Evolutionary conservation across 805 yeast species (phyloP).

Genomic region (Ogataea ramenticola): DNA sequence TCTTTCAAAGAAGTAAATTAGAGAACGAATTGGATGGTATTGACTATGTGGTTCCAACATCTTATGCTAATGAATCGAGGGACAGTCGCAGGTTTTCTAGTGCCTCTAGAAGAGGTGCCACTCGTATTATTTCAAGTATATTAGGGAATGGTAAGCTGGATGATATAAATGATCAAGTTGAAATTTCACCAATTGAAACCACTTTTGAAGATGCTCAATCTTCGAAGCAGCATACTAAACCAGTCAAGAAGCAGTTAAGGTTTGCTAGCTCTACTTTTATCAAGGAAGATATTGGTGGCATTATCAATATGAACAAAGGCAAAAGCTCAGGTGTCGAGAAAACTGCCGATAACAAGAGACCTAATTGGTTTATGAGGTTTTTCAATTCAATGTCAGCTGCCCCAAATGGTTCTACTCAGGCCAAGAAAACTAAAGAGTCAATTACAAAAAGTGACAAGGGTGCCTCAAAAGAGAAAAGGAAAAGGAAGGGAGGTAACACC

Average conservation of each 20-base stretch:
- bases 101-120: not conserved
- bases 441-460: not conserved
- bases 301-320: not conserved
- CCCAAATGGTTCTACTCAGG: not conserved
- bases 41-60: slow-evolving; percentile 1
- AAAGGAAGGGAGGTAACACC: not conserved
- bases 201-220: slow-evolving; percentile 3
- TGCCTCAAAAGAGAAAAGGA: not conserved
- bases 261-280: not conserved
- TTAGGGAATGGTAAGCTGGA: not conserved
- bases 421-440: not conserved
- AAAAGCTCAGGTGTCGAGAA: not conserved
- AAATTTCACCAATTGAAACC: not conserved
- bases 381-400: slow-evolving; percentile 2
- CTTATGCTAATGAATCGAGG: not conserved
- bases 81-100: not conserved
- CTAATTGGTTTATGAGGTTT: slow-evolving; percentile 17
- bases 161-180: not conserved
- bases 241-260: not conserved
- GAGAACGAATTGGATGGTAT: slow-evolving; percentile 3
- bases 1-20: not conserved
- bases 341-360: slow-evolving; percentile 3
- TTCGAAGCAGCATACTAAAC: slow-evolving; percentile 4
- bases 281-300: not conserved
- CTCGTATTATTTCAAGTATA: not conserved